Evolutionary conservation across 2,329 filamentous ascomycete species (phyloP).

Genomic region (Penicillium brasilianum): DNA sequence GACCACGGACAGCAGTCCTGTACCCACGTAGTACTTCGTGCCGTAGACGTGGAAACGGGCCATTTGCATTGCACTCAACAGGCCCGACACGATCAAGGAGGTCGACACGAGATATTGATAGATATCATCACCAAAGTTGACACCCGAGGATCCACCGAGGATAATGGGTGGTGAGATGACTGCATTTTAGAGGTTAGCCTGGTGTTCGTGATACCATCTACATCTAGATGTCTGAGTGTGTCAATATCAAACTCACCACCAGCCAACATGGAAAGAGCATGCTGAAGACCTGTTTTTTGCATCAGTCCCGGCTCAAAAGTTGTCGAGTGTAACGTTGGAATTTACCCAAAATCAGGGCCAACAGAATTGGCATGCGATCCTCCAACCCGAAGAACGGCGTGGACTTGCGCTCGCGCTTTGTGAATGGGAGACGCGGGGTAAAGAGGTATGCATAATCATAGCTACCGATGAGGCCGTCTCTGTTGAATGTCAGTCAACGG

Average conservation of each 20-base stretch:
- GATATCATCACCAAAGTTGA: conserved; percentile 60
- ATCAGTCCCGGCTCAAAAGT: neutral
- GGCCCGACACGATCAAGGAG: conserved; percentile 69
- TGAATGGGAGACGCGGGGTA: conserved; percentile 79
- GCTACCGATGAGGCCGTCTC: conserved; percentile 76
- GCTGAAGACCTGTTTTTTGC: conserved; percentile 61
- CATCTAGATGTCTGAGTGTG: neutral
- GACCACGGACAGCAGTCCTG: conserved; percentile 70
- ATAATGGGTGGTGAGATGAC: conserved; percentile 70
- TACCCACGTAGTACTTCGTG: conserved; percentile 68
- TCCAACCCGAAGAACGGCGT: conserved; percentile 73
- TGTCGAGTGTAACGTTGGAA: neutral
- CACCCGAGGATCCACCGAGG: conserved; percentile 59
- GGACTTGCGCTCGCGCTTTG: conserved; percentile 64
- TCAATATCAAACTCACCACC: conserved; percentile 41
- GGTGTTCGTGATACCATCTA: neutral
- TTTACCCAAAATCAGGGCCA: conserved; percentile 64
- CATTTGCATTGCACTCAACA: conserved; percentile 70
- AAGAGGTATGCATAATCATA: conserved; percentile 94
- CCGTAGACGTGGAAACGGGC: conserved; percentile 66
- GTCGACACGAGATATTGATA: conserved; percentile 72
- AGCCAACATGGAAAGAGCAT: conserved; percentile 70
- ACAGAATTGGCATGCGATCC: conserved; percentile 69
- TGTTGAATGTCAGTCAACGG: conserved; percentile 31
- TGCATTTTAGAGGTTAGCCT: conserved; percentile 27